These are phyloP conservation scores for Linnemannia elongata DNA, from an alignment of 192 early-diverging fungal genomes.

Conservation along the genomic window DNA sequence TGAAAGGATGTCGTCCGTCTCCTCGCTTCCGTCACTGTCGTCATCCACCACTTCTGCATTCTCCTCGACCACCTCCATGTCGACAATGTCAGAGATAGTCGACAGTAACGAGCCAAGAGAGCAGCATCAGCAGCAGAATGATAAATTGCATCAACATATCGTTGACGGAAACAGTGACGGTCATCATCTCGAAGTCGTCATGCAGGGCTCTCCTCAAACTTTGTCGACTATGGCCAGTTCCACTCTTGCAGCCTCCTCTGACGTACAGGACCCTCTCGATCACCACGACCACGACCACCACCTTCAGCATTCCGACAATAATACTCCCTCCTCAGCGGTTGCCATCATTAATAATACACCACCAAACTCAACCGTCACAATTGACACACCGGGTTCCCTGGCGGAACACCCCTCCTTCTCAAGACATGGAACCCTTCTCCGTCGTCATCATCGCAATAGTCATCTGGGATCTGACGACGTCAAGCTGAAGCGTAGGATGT, in stretches of 20 bases:
- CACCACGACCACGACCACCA: neutral
- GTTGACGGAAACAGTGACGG: neutral
- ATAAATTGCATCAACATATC: neutral
- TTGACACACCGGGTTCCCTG: neutral
- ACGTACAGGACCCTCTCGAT: neutral
- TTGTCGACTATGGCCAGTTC: conserved; percentile 7
- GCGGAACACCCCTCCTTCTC: neutral
- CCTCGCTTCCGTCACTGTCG: conserved; percentile 23
- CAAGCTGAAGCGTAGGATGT: conserved; percentile 42
- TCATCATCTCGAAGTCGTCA: neutral
- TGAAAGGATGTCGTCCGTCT: neutral
- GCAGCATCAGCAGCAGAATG: neutral
- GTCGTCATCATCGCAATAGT: neutral
- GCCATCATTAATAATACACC: neutral
- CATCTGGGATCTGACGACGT: neutral
- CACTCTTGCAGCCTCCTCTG: neutral
- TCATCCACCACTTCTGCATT: conserved; percentile 13
- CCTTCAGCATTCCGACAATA: neutral
- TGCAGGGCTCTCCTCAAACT: neutral
- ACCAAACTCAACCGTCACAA: neutral
- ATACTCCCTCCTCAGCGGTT: neutral
- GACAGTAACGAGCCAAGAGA: neutral
- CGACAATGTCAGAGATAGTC: conserved; percentile 3
- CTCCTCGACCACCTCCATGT: neutral
- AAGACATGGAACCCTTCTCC: neutral